Evolutionary conservation across 768 basidiomycete species (phyloP).

Genomic region (Boletus sp.): DNA sequence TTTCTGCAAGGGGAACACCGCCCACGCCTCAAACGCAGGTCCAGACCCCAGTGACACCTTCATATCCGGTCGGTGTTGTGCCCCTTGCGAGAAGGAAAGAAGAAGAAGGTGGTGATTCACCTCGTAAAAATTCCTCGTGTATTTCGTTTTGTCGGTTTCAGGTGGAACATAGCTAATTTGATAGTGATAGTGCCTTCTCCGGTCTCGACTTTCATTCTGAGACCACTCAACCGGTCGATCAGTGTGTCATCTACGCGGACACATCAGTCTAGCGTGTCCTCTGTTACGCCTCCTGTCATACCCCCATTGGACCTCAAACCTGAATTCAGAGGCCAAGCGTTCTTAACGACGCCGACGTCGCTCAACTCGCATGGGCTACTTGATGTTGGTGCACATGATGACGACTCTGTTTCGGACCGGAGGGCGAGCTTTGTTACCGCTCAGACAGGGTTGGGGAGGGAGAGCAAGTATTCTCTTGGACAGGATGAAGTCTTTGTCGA

Average conservation of each 20-base stretch:
- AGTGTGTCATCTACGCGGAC: slow-evolving; percentile 63
- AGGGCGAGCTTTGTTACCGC: slow-evolving; percentile 60
- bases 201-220: slow-evolving; percentile 55
- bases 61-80: slow-evolving; percentile 15
- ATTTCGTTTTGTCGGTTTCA: neutral
- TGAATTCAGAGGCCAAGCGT: slow-evolving; percentile 41
- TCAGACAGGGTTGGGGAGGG: slow-evolving; percentile 23
- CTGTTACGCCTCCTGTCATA: slow-evolving; percentile 44
- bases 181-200: slow-evolving; percentile 44
- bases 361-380: slow-evolving; percentile 19
- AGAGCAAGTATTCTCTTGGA: slow-evolving; percentile 31
- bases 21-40: slow-evolving; percentile 12
- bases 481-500: slow-evolving; percentile 28
- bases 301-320: slow-evolving; percentile 59
- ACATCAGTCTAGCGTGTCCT: slow-evolving; percentile 43
- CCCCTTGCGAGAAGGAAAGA: slow-evolving; percentile 28
- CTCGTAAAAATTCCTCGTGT: slow-evolving; percentile 38
- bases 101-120: slow-evolving; percentile 28
- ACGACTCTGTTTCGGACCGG: slow-evolving; percentile 46
- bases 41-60: slow-evolving; percentile 24
- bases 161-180: slow-evolving; percentile 2
- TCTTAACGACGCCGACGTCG: slow-evolving; percentile 29
- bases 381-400: slow-evolving; percentile 30
- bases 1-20: slow-evolving; percentile 13
- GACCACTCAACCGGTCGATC: slow-evolving; percentile 62